Percentiles rank a stretch among this genome's conserved stretches.
These are phyloP conservation scores for Xerocomellus intermedius DNA, from an alignment of 768 basidiomycete genomes.

Conservation along the genomic window DNA sequence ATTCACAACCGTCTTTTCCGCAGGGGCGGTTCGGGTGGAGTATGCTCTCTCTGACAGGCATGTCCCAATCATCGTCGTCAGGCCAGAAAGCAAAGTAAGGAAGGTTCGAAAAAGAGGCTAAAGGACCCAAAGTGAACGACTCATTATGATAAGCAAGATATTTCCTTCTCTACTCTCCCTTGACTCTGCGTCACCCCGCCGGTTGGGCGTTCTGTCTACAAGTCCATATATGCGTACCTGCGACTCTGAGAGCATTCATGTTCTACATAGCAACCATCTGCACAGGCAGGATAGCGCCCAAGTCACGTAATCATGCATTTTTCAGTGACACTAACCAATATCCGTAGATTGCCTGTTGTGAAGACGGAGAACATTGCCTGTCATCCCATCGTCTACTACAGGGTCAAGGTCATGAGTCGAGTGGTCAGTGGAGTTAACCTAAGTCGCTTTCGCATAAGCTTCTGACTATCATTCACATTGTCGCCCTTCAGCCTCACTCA, in stretches of 20 bases:
- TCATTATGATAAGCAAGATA: slow-evolving; percentile 67
- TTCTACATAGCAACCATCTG: background rate
- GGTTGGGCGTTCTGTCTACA: background rate
- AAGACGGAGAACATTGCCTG: slow-evolving; percentile 16
- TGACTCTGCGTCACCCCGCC: background rate
- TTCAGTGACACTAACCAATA: slow-evolving; percentile 5
- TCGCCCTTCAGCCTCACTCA: too few relatives aligned
- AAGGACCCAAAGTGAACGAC: slow-evolving; percentile 86
- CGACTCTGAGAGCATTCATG: background rate
- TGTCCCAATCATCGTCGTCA: slow-evolving; percentile 94
- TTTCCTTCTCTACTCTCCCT: background rate
- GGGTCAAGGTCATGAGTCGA: slow-evolving; percentile 18
- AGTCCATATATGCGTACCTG: background rate
- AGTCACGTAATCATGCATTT: background rate
- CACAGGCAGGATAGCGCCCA: background rate
- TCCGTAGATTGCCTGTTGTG: slow-evolving; percentile 11
- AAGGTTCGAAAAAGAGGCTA: slow-evolving; percentile 84
- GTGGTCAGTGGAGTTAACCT: background rate
- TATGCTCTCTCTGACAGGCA: slow-evolving; percentile 67
- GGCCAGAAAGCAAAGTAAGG: slow-evolving; percentile 83
- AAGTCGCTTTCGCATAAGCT: background rate
- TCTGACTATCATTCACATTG: background rate
- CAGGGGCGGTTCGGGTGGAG: too few relatives aligned
- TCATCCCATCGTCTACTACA: slow-evolving; percentile 10
- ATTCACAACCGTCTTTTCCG: slow-evolving; percentile 38